Percentiles rank a stretch among this genome's conserved stretches.
These are phyloP conservation scores for Periconia sp. DNA, from an alignment of 2,329 filamentous ascomycete species.

Conservation along the genomic window DNA sequence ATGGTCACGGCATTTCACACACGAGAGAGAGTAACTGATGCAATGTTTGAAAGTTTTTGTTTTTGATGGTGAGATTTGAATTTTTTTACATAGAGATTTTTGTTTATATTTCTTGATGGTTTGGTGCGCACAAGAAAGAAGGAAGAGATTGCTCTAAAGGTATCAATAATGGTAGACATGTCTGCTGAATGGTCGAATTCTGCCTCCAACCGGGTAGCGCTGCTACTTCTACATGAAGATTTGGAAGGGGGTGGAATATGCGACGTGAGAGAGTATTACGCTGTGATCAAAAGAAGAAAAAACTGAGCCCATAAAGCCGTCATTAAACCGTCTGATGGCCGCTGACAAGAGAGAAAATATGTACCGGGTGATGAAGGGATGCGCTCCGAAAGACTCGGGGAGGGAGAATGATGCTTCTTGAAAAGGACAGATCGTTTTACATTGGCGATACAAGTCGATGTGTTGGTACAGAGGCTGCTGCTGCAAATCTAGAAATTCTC, in stretches of 20 bases:
- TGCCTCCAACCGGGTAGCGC: not conserved
- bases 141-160: not conserved
- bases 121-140: too few relatives aligned
- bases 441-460: not conserved
- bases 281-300: not conserved
- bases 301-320: constrained; percentile 4
- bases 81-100: too few relatives aligned
- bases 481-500: constrained; percentile 61
- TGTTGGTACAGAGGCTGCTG: not conserved
- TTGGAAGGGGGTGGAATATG: not conserved
- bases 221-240: not conserved
- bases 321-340: not conserved
- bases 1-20: too few relatives aligned
- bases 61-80: too few relatives aligned
- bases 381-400: not conserved
- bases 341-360: constrained; percentile 10
- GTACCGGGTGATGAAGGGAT: constrained; percentile 11
- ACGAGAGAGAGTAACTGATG: too few relatives aligned
- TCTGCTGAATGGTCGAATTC: not conserved
- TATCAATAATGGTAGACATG: not conserved
- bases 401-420: not conserved
- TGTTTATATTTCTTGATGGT: too few relatives aligned
- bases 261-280: not conserved
- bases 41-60: too few relatives aligned
- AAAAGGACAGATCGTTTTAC: not conserved